Conservation (phyloP, 129 eudicot species). For the Mikania micrantha region DNA sequence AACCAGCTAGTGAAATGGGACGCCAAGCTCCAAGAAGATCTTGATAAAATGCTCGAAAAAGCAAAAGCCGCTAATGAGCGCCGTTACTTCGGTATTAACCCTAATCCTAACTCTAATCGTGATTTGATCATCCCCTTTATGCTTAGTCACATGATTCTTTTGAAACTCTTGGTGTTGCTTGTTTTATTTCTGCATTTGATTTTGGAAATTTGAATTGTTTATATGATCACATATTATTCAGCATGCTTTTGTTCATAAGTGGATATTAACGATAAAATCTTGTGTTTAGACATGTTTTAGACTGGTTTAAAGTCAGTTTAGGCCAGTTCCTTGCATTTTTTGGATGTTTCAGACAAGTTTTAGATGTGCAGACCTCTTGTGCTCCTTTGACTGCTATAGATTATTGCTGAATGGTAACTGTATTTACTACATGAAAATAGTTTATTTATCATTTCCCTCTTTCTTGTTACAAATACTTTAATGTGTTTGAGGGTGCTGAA, state of each 20-base stretch:
- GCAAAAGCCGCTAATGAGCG: conserved; percentile 92
- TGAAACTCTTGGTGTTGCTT: not conserved
- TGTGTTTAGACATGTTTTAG: too few species aligned
- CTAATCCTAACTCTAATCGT: not conserved
- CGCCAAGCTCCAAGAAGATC: conserved; percentile 67
- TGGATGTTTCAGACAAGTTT: too few species aligned
- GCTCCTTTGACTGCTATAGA: too few species aligned
- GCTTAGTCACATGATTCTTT: not conserved
- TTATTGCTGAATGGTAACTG: not conserved
- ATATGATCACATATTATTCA: not conserved
- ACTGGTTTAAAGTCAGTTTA: too few species aligned
- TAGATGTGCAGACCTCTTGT: too few species aligned
- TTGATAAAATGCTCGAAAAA: conserved; percentile 77
- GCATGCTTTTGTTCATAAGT: not conserved
- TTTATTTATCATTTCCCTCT: too few species aligned
- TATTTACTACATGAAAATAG: not conserved
- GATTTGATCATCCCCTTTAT: not conserved
- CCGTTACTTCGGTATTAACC: conserved; percentile 77
- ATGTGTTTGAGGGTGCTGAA: not conserved
- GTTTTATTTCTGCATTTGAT: not conserved
- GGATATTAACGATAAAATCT: not conserved
- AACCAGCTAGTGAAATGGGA: conserved; percentile 95
- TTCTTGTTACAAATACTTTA: not conserved
- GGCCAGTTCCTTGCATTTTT: too few species aligned
- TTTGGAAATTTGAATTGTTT: not conserved